Evolutionary conservation across 768 basidiomycete genomes (phyloP), one percentile per base, ranked within the genome.

Genomic region (Leccinum sublutescens): DNA sequence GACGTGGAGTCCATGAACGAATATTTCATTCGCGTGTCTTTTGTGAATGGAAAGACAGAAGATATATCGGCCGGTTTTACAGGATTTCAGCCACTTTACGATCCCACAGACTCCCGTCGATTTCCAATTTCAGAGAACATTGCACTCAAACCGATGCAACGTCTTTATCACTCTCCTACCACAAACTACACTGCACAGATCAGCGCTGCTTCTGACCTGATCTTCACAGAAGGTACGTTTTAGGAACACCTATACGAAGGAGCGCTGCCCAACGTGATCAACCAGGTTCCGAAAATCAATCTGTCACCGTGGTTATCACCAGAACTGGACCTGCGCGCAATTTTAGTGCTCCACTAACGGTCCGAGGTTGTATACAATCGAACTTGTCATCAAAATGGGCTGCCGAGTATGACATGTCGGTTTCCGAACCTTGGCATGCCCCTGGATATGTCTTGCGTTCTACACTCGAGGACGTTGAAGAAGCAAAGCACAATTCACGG

Each of bases 41-140:
- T 64, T 17, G 25, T 43, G 7, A 49, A 63, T 38, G 54, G 54
- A 10, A 55, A n/a, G 15, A 38, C 8, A 9, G 12, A 10, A 33
- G 62, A 63, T 14, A 50, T 64, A 23, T 36, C 50, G 19, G 54
- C 57, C 5, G 63, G 63, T 1, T 55, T 59, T 9, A 64, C 63
- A 11, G 21, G 50, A 25, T 63, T 64, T 15, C 36, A 47, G 15
- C 63, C 63, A 12, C 19, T 40, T 0, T 50, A 55, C 9, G 27
- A 17, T 34, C 19, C 50, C 29, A 4, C 50, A 2, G 36, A 43
- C 6, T 3, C 27, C 5, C 27, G 19, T 21, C 10, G 9, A 29
- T 12, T 6, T 4, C 36, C 38, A 8, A 43, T 8, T 15, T 31
- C 6, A 2, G 36, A 12, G 0, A 31, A 27, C 21, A 29, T 52